phyloP scores from a whole-genome alignment of 1,284 basidiomycete genomes.

The Ganoderma sp. region DNA sequence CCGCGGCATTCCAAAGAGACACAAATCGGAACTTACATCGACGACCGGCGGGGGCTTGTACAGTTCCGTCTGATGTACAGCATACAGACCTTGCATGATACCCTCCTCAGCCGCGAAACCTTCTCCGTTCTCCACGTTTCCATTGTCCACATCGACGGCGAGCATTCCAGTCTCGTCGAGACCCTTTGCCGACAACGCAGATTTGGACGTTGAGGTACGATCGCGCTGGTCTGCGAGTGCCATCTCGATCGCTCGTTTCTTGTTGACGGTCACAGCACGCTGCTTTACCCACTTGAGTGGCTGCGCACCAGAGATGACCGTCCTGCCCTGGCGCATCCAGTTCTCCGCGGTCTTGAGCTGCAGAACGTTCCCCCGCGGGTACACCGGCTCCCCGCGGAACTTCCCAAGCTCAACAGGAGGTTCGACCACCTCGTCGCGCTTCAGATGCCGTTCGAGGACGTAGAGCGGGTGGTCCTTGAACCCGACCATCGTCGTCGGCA shows the following conservation, averaged over 20 bases:
- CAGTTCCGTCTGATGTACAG: slow-evolving; percentile 84
- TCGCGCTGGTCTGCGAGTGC: slow-evolving; percentile 49
- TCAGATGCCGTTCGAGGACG: slow-evolving; percentile 88
- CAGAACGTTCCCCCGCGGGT: slow-evolving; percentile 83
- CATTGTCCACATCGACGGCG: slow-evolving; percentile 16
- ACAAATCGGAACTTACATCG: slow-evolving; percentile 60
- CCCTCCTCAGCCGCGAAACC: slow-evolving; percentile 56
- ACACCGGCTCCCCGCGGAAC: slow-evolving; percentile 95
- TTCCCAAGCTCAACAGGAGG: slow-evolving; percentile 88
- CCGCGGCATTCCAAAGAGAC: neutral
- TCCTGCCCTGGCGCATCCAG: slow-evolving; percentile 91
- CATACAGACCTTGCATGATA: slow-evolving; percentile 87
- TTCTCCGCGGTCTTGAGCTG: slow-evolving; percentile 90
- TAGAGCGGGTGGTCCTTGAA: slow-evolving; percentile 99
- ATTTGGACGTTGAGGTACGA: slow-evolving; percentile 14
- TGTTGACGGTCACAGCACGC: slow-evolving; percentile 83
- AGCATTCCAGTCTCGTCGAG: slow-evolving; percentile 36
- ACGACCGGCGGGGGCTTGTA: slow-evolving; percentile 83
- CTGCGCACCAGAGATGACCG: slow-evolving; percentile 76
- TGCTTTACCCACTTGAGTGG: slow-evolving; percentile 92
- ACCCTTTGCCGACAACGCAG: slow-evolving; percentile 24
- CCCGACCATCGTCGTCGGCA: slow-evolving; percentile 89
- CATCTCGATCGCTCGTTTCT: slow-evolving; percentile 85
- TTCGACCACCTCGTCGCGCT: slow-evolving; percentile 86
- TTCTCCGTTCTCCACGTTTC: slow-evolving; percentile 16